Evolutionary conservation across 2,329 filamentous ascomycete species (phyloP).

Genomic region (Trichoderma hamatum): DNA sequence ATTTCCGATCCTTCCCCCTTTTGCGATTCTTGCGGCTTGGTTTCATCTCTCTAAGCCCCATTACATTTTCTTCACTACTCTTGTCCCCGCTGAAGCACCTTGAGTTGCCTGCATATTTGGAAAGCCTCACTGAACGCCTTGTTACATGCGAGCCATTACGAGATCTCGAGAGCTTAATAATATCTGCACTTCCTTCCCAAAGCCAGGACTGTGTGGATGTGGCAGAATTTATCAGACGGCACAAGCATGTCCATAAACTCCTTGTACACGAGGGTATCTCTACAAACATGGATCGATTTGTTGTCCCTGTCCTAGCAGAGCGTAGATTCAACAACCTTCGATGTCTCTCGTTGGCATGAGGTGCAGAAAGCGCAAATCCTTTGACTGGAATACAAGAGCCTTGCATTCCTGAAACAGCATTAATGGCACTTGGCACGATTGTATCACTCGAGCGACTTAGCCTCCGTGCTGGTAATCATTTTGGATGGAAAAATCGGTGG

Average conservation of each 20-base stretch:
- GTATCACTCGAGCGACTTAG: constrained; percentile 28
- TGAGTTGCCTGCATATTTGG: not conserved
- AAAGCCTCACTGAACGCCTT: not conserved
- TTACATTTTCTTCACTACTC: not conserved
- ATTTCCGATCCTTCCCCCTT: not conserved
- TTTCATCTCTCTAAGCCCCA: not conserved
- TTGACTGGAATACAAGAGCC: not conserved
- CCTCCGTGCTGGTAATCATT: not conserved
- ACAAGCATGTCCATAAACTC: not conserved
- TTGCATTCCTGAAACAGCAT: constrained; percentile 7
- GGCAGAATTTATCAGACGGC: not conserved
- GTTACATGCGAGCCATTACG: constrained; percentile 6
- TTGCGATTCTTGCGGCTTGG: not conserved
- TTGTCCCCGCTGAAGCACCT: not conserved
- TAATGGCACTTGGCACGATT: constrained; percentile 15
- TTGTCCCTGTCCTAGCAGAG: constrained; percentile 25
- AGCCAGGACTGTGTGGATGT: constrained; percentile 9
- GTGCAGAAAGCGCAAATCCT: not conserved
- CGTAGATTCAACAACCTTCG: constrained; percentile 14
- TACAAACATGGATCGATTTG: constrained; percentile 1
- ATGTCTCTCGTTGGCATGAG: constrained; percentile 28
- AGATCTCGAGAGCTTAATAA: constrained; percentile 26
- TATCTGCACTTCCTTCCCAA: not conserved
- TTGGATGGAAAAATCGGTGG: constrained; percentile 22
- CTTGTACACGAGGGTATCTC: not conserved